A percentile compares a stretch with the other conserved stretches of the same genome.
Conservation (phyloP, 805 yeast genomes). For the Starmerella vitae region DNA sequence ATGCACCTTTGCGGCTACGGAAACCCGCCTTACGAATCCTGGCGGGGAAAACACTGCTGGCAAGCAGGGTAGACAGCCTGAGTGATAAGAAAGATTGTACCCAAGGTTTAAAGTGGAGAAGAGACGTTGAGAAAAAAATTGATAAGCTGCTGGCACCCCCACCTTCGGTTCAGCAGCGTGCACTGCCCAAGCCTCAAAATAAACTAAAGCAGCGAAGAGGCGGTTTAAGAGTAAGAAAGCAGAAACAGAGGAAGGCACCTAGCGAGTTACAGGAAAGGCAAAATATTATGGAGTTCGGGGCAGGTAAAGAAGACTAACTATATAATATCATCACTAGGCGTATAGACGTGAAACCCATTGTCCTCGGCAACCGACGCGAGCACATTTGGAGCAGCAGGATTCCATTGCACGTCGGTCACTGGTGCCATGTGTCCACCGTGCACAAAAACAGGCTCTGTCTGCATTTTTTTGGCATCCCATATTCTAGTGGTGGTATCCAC, state of each 20-base stretch:
- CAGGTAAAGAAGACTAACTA: neutral
- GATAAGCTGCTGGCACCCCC: slow-evolving; percentile 72
- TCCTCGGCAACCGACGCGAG: slow-evolving; percentile 71
- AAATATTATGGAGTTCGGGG: slow-evolving; percentile 23
- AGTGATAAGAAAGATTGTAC: slow-evolving; percentile 33
- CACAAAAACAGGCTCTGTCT: slow-evolving; percentile 33
- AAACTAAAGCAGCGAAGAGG: slow-evolving; percentile 71
- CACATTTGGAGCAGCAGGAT: slow-evolving; percentile 54
- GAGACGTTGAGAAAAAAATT: slow-evolving; percentile 49
- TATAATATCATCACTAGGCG: slow-evolving; percentile 32
- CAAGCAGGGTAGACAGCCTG: slow-evolving; percentile 55
- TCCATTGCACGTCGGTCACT: slow-evolving; percentile 76
- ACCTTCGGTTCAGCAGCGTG: slow-evolving; percentile 41
- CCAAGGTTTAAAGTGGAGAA: slow-evolving; percentile 45
- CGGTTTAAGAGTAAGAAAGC: slow-evolving; percentile 65
- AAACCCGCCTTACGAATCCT: slow-evolving; percentile 63
- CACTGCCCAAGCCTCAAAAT: slow-evolving; percentile 66
- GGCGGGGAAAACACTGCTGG: slow-evolving; percentile 65
- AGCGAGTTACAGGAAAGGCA: slow-evolving; percentile 74
- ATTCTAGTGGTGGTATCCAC: slow-evolving; percentile 40
- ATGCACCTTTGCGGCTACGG: slow-evolving; percentile 24
- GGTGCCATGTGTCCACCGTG: slow-evolving; percentile 87
- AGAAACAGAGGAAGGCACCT: slow-evolving; percentile 66
- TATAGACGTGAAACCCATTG: slow-evolving; percentile 79
- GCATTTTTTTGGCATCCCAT: slow-evolving; percentile 20